A percentile compares a stretch with the other conserved stretches of the same genome.
Conservation (phyloP, 306 rosid species). For the Vigna radiata region DNA sequence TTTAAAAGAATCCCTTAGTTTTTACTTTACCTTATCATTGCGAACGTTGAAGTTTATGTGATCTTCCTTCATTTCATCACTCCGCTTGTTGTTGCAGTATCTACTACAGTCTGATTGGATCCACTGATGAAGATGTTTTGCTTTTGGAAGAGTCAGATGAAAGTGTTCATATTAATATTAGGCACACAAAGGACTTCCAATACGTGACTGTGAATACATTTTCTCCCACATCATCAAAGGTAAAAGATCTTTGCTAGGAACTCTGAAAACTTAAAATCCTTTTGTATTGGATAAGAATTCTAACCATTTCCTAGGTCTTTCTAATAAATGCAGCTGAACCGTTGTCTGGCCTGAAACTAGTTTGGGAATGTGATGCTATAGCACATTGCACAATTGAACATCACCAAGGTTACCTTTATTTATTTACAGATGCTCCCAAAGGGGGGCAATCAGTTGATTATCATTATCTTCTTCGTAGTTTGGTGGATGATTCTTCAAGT, state of each 20-base stretch:
- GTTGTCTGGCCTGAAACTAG: conserved; percentile 73
- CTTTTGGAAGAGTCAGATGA: conserved; percentile 83
- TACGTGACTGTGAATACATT: conserved; percentile 78
- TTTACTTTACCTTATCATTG: conserved; percentile 21
- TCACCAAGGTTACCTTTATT: conserved; percentile 75
- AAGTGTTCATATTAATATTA: conserved; percentile 60
- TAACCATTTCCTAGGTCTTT: conserved; percentile 80
- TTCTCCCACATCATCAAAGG: conserved; percentile 79
- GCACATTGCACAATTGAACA: conserved; percentile 90
- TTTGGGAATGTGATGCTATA: conserved; percentile 83
- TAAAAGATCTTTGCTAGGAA: conserved; percentile 47
- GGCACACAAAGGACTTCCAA: conserved; percentile 83
- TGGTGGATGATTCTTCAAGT: conserved; percentile 55
- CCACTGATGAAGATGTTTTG: conserved; percentile 83
- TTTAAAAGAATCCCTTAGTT: conserved; percentile 2
- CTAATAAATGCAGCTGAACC: conserved; percentile 95
- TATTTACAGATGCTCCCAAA: conserved; percentile 87
- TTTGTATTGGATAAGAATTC: conserved; percentile 42
- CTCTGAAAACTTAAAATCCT: conserved; percentile 34
- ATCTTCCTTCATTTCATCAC: conserved; percentile 19
- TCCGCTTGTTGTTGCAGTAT: conserved; percentile 54
- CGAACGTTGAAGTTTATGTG: conserved; percentile 17
- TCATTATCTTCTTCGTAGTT: conserved; percentile 84
- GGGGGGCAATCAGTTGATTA: conserved; percentile 62
- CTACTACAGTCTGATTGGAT: conserved; percentile 85